Evolutionary conservation across 371 early-diverging fungal genomes (phyloP).

Genomic region (Apophysomyces sp.): DNA sequence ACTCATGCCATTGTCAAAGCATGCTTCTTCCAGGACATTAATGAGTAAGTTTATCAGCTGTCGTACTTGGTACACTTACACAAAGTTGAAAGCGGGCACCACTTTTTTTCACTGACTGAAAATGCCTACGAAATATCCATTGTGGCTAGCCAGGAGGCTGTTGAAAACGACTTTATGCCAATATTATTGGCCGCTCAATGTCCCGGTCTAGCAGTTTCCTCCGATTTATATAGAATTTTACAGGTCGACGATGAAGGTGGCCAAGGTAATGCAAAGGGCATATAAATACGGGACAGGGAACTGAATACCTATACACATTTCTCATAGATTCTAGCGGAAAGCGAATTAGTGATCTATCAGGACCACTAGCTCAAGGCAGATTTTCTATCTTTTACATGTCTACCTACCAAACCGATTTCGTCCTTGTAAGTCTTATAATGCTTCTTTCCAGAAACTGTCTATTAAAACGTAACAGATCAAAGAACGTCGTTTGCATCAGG

Average conservation of each 20-base stretch:
- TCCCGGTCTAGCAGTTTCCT: slow-evolving; percentile 41
- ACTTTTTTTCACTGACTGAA: slow-evolving; percentile 74
- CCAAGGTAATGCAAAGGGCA: slow-evolving; percentile 41
- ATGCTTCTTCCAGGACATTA: slow-evolving; percentile 51
- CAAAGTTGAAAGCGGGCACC: slow-evolving; percentile 40
- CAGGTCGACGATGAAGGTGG: slow-evolving; percentile 73
- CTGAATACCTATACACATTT: neutral
- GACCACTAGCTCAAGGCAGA: slow-evolving; percentile 64
- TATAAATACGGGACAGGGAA: neutral
- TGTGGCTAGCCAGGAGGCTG: slow-evolving; percentile 57
- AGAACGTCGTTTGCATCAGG: slow-evolving; percentile 57
- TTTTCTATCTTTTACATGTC: slow-evolving; percentile 71
- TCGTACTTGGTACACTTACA: neutral
- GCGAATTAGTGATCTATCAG: slow-evolving; percentile 72
- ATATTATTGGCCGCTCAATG: slow-evolving; percentile 35
- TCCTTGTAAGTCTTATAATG: slow-evolving; percentile 53
- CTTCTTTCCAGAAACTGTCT: neutral
- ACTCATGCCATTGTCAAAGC: slow-evolving; percentile 69
- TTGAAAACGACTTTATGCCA: slow-evolving; percentile 54
- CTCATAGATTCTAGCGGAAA: slow-evolving; percentile 65
- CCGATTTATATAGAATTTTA: slow-evolving; percentile 65
- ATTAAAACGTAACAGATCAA: slow-evolving; percentile 46
- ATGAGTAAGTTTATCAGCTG: slow-evolving; percentile 21
- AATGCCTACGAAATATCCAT: slow-evolving; percentile 75
- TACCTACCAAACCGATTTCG: slow-evolving; percentile 75